Percentiles rank a stretch among this genome's conserved stretches.
phyloP scores from a whole-genome alignment of 768 basidiomycete species.

The Macrolepiota dolichaula region DNA sequence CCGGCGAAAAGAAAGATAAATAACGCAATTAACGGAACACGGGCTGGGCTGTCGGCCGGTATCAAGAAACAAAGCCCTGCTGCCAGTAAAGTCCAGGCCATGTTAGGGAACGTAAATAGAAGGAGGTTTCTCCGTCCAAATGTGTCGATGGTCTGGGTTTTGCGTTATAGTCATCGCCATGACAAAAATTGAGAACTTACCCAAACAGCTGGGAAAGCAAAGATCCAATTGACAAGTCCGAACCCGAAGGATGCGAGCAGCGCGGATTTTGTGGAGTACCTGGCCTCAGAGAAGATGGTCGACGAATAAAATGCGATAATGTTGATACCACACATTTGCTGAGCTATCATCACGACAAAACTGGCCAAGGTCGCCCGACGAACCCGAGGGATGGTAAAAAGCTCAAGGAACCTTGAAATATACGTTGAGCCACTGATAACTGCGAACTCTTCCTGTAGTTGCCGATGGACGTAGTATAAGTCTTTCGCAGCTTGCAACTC shows the following conservation, averaged over 20 bases:
- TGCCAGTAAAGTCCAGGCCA: constrained; percentile 69
- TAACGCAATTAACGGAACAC: constrained; percentile 37
- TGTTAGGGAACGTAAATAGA: constrained; percentile 73
- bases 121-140: constrained; percentile 73
- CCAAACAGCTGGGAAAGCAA: constrained; percentile 59
- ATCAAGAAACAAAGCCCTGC: constrained; percentile 70
- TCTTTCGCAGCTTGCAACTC: constrained; percentile 76
- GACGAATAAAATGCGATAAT: constrained; percentile 75
- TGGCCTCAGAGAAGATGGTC: constrained; percentile 58
- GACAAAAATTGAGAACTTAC: constrained; percentile 22
- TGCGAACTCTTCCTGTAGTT: constrained; percentile 57
- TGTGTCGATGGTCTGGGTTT: constrained; percentile 55
- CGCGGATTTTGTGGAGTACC: constrained; percentile 47
- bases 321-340: constrained; percentile 80
- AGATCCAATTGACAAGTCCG: constrained; percentile 56
- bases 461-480: constrained; percentile 65
- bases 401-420: constrained; percentile 49
- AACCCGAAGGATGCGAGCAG: constrained; percentile 63
- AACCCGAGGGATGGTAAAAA: constrained; percentile 69
- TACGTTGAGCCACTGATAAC: constrained; percentile 47
- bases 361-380: constrained; percentile 42
- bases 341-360: constrained; percentile 58
- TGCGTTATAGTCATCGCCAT: neutral
- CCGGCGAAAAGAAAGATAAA: constrained; percentile 40
- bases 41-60: constrained; percentile 25